Conservation (phyloP, 495 filamentous ascomycete genomes). For the Clavariopsis aquatica region DNA sequence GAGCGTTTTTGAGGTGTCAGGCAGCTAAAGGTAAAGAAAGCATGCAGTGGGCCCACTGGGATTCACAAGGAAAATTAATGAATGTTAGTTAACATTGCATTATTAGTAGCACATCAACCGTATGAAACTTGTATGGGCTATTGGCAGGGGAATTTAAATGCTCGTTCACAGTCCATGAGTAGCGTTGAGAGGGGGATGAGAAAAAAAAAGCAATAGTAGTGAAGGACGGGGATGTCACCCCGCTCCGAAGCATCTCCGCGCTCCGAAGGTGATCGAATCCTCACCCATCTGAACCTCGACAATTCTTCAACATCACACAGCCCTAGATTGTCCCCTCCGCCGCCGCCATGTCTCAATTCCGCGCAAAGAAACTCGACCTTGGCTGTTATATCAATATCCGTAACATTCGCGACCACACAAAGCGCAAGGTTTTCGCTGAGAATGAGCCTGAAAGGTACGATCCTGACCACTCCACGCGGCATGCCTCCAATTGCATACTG, state of each 20-base stretch:
- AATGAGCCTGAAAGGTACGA: slow-evolving; percentile 80
- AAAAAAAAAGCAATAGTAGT: not conserved
- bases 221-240: not conserved
- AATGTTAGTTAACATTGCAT: not conserved
- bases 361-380: slow-evolving; percentile 83
- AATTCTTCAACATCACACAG: not conserved
- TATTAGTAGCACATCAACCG: not conserved
- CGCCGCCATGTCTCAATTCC: slow-evolving; percentile 72
- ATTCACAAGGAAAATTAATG: not conserved
- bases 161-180: not conserved
- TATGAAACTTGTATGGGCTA: not conserved
- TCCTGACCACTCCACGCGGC: not conserved
- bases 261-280: slow-evolving; percentile 2
- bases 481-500: not conserved
- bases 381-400: slow-evolving; percentile 81
- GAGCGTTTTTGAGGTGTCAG: not conserved
- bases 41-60: not conserved
- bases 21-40: not conserved
- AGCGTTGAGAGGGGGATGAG: not conserved
- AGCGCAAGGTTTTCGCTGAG: slow-evolving; percentile 86
- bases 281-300: slow-evolving; percentile 1
- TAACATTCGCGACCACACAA: slow-evolving; percentile 88
- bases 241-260: slow-evolving; percentile 1
- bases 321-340: not conserved
- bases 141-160: not conserved